Evolutionary conservation across 1,139 yeast species (phyloP).

Genomic region (Sugiyamaella japonica): DNA sequence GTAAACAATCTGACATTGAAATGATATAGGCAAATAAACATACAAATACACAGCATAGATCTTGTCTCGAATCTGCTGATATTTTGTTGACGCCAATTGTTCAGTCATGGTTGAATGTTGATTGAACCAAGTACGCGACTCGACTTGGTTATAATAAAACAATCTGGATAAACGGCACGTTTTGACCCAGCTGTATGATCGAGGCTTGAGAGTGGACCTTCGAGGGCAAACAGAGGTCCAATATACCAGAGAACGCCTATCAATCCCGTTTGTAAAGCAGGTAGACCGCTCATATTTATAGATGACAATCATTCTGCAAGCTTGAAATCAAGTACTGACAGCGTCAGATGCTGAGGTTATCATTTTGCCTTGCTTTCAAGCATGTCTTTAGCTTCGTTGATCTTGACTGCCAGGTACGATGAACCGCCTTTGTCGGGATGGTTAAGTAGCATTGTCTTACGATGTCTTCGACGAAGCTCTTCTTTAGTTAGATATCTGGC

Average conservation of each 20-base stretch:
- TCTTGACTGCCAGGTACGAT: conserved; percentile 65
- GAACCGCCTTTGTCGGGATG: conserved; percentile 84
- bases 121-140: background rate
- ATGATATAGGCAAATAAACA: conserved; percentile 12
- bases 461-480: conserved; percentile 55
- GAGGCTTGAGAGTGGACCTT: no score
- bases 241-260: no score
- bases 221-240: no score
- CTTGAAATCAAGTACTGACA: no score
- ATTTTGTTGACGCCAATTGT: conserved; percentile 10
- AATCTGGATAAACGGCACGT: background rate
- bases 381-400: conserved; percentile 72
- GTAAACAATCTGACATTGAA: background rate
- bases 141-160: background rate
- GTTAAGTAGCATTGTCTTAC: conserved; percentile 62
- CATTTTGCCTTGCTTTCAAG: conserved; percentile 43
- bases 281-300: no score
- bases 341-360: background rate
- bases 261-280: no score
- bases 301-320: no score
- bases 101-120: conserved; percentile 6
- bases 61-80: conserved; percentile 40
- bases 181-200: background rate
- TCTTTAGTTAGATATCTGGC: conserved; percentile 27
- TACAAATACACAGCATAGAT: conserved; percentile 54